Evolutionary conservation across 305 asterid genomes (phyloP).

Genomic region (Nicotiana rustica): DNA sequence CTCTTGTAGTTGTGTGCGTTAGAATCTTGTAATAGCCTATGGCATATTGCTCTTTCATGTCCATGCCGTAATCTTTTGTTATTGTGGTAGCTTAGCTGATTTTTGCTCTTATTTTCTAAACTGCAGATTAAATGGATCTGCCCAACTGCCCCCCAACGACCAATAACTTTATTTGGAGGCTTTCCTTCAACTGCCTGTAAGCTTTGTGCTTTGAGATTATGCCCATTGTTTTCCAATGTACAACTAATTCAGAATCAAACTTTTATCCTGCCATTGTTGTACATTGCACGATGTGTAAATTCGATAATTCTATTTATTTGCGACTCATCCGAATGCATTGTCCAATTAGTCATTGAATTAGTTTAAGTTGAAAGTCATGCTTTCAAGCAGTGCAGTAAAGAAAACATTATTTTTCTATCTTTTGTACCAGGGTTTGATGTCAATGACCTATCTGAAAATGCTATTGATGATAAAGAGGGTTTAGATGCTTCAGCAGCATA

Average conservation of each 20-base stretch:
- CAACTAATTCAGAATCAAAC: background rate
- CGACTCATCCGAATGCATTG: background rate
- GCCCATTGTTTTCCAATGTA: constrained; percentile 4
- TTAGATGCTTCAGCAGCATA: constrained; percentile 83
- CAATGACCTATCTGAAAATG: constrained; percentile 77
- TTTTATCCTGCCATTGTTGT: background rate
- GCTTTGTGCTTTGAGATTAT: constrained; percentile 38
- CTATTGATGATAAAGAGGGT: constrained; percentile 71
- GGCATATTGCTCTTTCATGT: background rate
- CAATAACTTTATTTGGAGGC: constrained; percentile 84
- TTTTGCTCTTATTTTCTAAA: constrained; percentile 25
- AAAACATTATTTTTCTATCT: background rate
- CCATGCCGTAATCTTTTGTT: background rate
- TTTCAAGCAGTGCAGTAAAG: background rate
- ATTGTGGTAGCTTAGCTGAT: constrained; percentile 11
- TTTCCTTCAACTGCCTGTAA: constrained; percentile 86
- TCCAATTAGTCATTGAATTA: constrained; percentile 8
- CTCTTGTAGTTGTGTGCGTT: background rate
- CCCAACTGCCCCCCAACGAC: constrained; percentile 83
- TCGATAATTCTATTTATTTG: background rate
- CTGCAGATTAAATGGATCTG: constrained; percentile 94
- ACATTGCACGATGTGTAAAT: constrained; percentile 20
- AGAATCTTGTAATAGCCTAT: background rate
- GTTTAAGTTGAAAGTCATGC: background rate
- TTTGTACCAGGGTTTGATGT: constrained; percentile 75